A percentile compares a stretch with the other conserved stretches of the same genome.
phyloP scores from a whole-genome alignment of 768 basidiomycete genomes.

The Cystofilobasidium capitatum region DNA sequence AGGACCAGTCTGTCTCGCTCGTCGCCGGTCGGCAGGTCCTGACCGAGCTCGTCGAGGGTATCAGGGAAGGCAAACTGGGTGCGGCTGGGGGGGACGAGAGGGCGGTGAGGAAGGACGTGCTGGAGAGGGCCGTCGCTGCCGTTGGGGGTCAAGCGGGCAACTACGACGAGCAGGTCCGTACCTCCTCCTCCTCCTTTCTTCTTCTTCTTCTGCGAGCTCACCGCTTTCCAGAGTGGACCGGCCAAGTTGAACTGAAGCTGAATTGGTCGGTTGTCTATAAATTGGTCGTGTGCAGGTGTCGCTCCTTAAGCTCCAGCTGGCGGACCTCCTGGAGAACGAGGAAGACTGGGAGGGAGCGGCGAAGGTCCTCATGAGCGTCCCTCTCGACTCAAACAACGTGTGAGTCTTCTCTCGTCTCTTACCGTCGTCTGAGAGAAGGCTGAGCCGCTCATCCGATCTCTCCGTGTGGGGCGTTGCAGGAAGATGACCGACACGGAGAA shows the following conservation, averaged over 20 bases:
- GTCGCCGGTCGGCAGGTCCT: constrained; percentile 23
- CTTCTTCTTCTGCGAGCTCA: neutral
- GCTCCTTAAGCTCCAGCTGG: constrained; percentile 71
- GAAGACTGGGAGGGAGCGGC: constrained; percentile 94
- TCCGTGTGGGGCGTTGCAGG: constrained; percentile 44
- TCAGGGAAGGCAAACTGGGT: constrained; percentile 43
- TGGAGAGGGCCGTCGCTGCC: constrained; percentile 61
- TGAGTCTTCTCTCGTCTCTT: constrained; percentile 37
- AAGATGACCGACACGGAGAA: constrained; percentile 71
- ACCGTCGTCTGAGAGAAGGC: too few species aligned
- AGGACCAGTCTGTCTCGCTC: constrained; percentile 17
- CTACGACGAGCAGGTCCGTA: constrained; percentile 84
- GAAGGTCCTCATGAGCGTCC: constrained; percentile 80
- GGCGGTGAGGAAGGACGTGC: constrained; percentile 50
- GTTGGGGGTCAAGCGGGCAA: constrained; percentile 59
- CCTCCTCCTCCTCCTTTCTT: neutral
- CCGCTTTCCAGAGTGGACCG: constrained; percentile 21
- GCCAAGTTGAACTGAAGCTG: too few species aligned
- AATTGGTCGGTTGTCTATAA: too few species aligned
- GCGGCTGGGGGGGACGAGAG: constrained; percentile 30
- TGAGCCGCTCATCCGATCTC: neutral
- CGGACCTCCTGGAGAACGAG: constrained; percentile 74
- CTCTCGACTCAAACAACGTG: constrained; percentile 81
- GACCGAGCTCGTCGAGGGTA: constrained; percentile 14
- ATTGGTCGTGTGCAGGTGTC: constrained; percentile 59